Base-by-base conservation (phyloP, 2,329 filamentous ascomycete species). In the Botrytis hyacinthi region DNA sequence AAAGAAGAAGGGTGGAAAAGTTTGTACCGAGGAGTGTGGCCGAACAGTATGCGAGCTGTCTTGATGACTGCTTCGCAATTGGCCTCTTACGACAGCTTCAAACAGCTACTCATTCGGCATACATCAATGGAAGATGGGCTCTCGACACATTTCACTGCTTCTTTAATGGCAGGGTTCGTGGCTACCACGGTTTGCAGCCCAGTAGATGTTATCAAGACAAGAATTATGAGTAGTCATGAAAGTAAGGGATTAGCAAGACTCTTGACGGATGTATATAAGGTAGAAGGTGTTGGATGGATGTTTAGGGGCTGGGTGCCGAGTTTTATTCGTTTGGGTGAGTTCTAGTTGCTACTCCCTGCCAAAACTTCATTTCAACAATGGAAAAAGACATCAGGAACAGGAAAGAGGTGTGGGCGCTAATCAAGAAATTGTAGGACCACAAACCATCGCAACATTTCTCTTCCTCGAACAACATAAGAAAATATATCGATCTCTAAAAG, bases 261-360 rank as follows among this genome's bases (percentile, higher is more conserved):
- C 35, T 83, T 97, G 71, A 83, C 84, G 60, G 89, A 93, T 62
- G 90, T 95, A 46, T 92, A 90, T 76, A 87, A 85, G 72, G 84
- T 87, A 29, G 93, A 97, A 80, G 94, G 94, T 2, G 81, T 93
- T 68, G 83, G 87, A 62, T 97, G 94, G 94, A 91, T 95, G 87
- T 97, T 97, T 83, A 93, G 93, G 82, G 94, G 94, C 75, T 97
- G 93, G 93, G 90, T 95, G 65, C 94, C 94, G n/a, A 90, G 88
- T 78, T 91, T 91, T 80, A 84, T 91, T 76, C 83, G 90, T 74
- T 83, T 92, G 68, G 72, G 72, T 73, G 40, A 73, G 72, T 65
- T 42, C 14, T 32, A 42, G 5, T 29, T 26, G 22, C 35, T 14
- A 22, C 22, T 16, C 40, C 16, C 16, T n/a, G 35, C n/a, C 16